Conservation (phyloP, 495 filamentous ascomycete species). For the Pseudotulostoma volvatum region DNA sequence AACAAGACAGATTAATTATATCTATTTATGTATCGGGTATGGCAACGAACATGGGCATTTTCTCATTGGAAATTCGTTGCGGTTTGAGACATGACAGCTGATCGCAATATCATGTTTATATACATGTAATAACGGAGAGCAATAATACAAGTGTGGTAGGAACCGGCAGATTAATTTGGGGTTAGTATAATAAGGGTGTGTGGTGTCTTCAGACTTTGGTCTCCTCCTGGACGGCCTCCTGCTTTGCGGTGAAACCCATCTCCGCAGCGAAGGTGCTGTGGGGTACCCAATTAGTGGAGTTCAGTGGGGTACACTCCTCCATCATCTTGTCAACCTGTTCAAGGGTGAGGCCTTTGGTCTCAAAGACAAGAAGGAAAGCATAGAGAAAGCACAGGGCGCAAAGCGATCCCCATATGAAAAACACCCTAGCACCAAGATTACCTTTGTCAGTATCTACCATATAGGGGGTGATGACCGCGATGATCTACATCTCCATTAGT, state of each 20-base stretch:
- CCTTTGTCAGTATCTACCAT: slow-evolving; percentile 45
- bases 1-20: too few species aligned
- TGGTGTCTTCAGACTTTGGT: neutral
- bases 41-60: too few species aligned
- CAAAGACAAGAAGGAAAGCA: slow-evolving; percentile 57
- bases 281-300: slow-evolving; percentile 54
- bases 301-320: slow-evolving; percentile 59
- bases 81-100: too few species aligned
- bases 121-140: too few species aligned
- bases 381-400: slow-evolving; percentile 48
- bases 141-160: too few species aligned
- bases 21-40: too few species aligned
- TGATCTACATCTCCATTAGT: slow-evolving; percentile 23
- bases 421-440: slow-evolving; percentile 56
- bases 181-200: too few species aligned
- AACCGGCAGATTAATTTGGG: too few species aligned
- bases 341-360: slow-evolving; percentile 71
- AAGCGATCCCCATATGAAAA: slow-evolving; percentile 62
- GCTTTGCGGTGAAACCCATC: slow-evolving; percentile 29
- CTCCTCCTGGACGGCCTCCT: slow-evolving; percentile 2
- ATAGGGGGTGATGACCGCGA: slow-evolving; percentile 56
- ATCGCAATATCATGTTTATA: too few species aligned
- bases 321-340: slow-evolving; percentile 77
- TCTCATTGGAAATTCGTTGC: too few species aligned
- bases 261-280: slow-evolving; percentile 50